Evolutionary conservation across 345 rosid genomes (phyloP).

Genomic region (Hevea brasiliensis): DNA sequence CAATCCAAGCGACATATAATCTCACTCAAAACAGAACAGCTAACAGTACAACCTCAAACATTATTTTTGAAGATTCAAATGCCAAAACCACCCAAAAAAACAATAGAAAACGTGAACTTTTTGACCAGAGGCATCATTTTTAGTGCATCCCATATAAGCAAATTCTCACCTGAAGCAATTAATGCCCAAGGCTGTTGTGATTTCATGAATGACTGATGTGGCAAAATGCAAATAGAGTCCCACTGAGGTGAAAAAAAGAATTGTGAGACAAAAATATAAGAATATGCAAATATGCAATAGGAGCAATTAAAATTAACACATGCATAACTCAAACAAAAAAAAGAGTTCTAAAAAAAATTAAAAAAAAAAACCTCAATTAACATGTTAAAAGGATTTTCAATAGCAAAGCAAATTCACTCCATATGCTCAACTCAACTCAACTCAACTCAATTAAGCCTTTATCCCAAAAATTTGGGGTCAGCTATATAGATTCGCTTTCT

Average conservation of each 20-base stretch:
- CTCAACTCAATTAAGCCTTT: no score
- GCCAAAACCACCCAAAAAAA: neutral
- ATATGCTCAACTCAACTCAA: conserved; percentile 8
- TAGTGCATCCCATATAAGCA: neutral
- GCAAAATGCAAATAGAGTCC: conserved; percentile 85
- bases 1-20: neutral
- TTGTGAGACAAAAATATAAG: conserved; percentile 16
- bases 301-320: neutral
- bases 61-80: neutral
- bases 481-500: no score
- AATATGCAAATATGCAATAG: neutral
- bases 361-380: no score
- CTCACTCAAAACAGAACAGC: neutral
- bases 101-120: neutral
- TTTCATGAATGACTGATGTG: conserved; percentile 87
- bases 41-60: neutral
- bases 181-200: conserved; percentile 90
- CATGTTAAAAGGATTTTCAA: neutral
- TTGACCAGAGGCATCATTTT: neutral
- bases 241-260: conserved; percentile 41
- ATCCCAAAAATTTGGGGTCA: no score
- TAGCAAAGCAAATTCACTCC: neutral
- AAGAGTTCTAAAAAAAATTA: neutral
- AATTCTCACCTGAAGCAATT: conserved; percentile 85
- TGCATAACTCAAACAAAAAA: neutral